Evolutionary conservation across 2,329 filamentous ascomycete species (phyloP).

Genomic region (Pseudodiploospora longispora): DNA sequence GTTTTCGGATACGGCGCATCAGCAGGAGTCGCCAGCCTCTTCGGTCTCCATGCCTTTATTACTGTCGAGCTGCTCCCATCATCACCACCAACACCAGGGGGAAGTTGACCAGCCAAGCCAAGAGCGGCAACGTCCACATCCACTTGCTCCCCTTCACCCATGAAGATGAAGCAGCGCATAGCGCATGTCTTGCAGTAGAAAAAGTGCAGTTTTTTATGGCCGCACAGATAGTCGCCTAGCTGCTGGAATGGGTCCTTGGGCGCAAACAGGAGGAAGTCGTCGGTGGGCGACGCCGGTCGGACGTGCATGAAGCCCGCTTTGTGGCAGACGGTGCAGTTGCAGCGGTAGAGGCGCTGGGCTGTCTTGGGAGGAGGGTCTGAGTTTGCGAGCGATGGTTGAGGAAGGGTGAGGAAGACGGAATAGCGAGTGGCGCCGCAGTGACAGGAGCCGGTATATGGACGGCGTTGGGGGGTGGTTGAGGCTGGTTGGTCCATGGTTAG

Average conservation of each 20-base stretch:
- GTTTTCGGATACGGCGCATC: constrained; percentile 6
- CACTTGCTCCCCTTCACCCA: constrained; percentile 23
- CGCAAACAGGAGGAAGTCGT: constrained; percentile 39
- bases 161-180: constrained; percentile 33
- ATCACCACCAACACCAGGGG: background rate
- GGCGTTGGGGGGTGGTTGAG: constrained; percentile 1
- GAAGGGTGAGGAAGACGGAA: constrained; percentile 34
- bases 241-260: constrained; percentile 28
- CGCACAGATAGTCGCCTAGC: constrained; percentile 33
- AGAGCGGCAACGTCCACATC: constrained; percentile 14
- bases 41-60: constrained; percentile 22
- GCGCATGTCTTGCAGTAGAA: constrained; percentile 41
- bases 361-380: constrained; percentile 10
- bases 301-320: constrained; percentile 40
- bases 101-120: constrained; percentile 1
- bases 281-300: constrained; percentile 23
- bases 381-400: constrained; percentile 14
- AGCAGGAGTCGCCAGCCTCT: constrained; percentile 12
- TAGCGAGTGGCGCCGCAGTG: constrained; percentile 38
- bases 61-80: constrained; percentile 1
- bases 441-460: constrained; percentile 31
- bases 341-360: constrained; percentile 24
- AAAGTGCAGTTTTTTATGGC: constrained; percentile 25
- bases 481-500: no score
- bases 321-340: constrained; percentile 42